Base-by-base conservation (phyloP, 2,329 filamentous ascomycete genomes). In the Paracoccidioides brasiliensis region DNA sequence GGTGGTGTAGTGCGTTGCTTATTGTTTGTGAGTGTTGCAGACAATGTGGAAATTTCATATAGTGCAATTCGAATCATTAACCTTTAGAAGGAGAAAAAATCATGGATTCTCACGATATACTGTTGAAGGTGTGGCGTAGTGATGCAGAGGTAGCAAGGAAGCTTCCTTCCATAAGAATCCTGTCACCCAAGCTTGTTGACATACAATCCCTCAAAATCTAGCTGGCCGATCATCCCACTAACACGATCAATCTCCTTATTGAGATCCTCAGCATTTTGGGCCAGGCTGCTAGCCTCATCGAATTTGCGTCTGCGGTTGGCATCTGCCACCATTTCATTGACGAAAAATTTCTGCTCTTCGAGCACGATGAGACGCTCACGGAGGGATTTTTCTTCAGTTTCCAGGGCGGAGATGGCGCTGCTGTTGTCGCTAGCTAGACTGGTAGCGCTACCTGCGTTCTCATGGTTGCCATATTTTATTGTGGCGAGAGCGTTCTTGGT, bases 261-360 rank as follows among this genome's bases (percentile, higher is more conserved):
- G 56, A 96, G 70, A 71, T 95, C 90, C 56, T 93, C 88, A 33
- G 89, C 73, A 63, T 95, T 95, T 56, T 84, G 78, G 3, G 83
- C 83, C 56, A 96, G 72, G 9, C 87, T 88, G 55, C 82, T 81
- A 2, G 94, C 87, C 69, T 96, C 90, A 64, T 95, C 90, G 62
- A 95, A 94, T 57, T 88, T 83, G 33, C 88, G 77, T 9, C 86
- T 81, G 44, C 83, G 84, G 50, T 84, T 85, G 0, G 90, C 88
- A 58, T 84, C 81, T 6, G 80, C 81, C 46, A 95, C 81, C 89
- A 95, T 95, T 62, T 88, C 83, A 41, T 84, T 82, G 0, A 96
- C 89, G 71, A 95, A 82, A 70, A 94, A 95, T 60, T 84, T 85
- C 69, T 96, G 90, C 71, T 96, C 90, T 68, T 95, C 89, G 0